These are phyloP conservation scores for Eutrema heterophyllum DNA, from an alignment of 345 rosid species.

Conservation along the genomic window DNA sequence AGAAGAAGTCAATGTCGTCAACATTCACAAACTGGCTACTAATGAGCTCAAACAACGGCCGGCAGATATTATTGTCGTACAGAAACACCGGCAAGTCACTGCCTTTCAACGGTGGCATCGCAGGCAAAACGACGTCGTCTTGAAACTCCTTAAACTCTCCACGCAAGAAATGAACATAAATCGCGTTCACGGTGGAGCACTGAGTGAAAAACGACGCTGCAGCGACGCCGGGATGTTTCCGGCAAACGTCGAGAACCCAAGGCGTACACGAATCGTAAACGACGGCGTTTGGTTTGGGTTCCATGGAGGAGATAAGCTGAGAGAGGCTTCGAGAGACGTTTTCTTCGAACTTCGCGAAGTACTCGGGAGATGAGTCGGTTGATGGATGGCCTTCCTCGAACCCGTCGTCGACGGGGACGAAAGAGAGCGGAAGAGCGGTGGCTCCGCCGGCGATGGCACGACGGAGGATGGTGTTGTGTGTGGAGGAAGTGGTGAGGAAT, in stretches of 20 bases:
- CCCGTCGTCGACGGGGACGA: constrained; percentile 34
- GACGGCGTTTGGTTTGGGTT: constrained; percentile 31
- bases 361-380: constrained; percentile 4
- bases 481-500: constrained; percentile 39
- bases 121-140: constrained; percentile 33
- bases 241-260: constrained; percentile 31
- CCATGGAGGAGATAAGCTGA: constrained; percentile 29
- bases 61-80: constrained; percentile 23
- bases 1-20: constrained; percentile 33
- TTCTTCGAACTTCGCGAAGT: constrained; percentile 14
- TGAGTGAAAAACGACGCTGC: constrained; percentile 52
- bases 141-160: constrained; percentile 28
- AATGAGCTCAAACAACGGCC: constrained; percentile 1
- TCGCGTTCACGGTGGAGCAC: constrained; percentile 34
- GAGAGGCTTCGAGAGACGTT: constrained; percentile 28
- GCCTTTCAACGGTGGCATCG: constrained; percentile 32
- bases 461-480: constrained; percentile 15
- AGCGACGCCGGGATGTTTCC: constrained; percentile 20
- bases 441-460: constrained; percentile 27
- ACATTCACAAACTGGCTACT: constrained; percentile 37
- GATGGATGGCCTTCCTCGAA: constrained; percentile 18
- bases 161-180: constrained; percentile 29
- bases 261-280: constrained; percentile 45
- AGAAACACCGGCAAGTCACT: constrained; percentile 45
- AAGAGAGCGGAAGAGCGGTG: constrained; percentile 26